A percentile compares a stretch with the other conserved stretches of the same genome.
phyloP scores from a whole-genome alignment of 208 protist genomes.

The Naegleria gruberi region DNA sequence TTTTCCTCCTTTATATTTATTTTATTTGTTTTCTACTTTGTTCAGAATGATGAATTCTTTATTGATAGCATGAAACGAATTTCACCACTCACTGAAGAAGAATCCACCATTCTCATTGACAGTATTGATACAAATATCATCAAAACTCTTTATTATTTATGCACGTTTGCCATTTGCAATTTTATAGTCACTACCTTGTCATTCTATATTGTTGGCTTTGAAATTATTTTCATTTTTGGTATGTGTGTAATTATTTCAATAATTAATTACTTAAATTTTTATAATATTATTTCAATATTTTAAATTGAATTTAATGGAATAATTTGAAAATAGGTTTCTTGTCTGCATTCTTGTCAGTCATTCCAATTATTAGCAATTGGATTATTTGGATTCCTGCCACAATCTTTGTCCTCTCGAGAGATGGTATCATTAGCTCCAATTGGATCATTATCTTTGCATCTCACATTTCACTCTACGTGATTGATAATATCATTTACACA shows the following conservation, averaged over 20 bases:
- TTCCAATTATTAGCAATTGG: conserved; percentile 1
- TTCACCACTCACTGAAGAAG: neutral
- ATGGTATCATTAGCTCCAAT: neutral
- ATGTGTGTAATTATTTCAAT: neutral
- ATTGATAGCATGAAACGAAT: neutral
- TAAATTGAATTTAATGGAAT: neutral
- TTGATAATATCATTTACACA: neutral
- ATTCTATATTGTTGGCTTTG: neutral
- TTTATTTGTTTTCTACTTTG: conserved; percentile 4
- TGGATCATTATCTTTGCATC: neutral
- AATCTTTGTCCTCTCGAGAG: neutral
- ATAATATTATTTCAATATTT: no score
- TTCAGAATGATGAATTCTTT: neutral
- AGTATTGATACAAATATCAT: neutral
- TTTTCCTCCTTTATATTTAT: neutral
- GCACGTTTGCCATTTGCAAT: neutral
- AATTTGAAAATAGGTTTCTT: neutral
- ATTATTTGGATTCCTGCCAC: conserved; percentile 6
- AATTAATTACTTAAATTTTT: no score
- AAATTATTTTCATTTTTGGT: conserved; percentile 5
- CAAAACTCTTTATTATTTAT: neutral
- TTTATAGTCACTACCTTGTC: neutral
- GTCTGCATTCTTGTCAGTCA: neutral
- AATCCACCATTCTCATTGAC: neutral
- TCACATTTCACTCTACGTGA: neutral